These are phyloP conservation scores for Chlorella sp. DNA, from an alignment of 139 green algal species.

Conservation along the genomic window DNA sequence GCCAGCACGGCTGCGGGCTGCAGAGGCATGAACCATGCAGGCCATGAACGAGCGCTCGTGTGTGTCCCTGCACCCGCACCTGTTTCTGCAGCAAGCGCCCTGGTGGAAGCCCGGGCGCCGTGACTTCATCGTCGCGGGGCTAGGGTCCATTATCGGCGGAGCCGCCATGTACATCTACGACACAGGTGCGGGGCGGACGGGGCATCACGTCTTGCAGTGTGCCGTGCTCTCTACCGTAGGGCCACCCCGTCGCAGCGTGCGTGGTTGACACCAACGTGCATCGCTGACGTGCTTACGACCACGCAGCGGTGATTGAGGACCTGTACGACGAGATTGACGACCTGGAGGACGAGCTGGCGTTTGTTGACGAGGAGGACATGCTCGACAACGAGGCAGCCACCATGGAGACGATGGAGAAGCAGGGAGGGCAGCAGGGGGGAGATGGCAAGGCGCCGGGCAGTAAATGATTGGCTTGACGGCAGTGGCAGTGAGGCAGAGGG, in stretches of 20 bases:
- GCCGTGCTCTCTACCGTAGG: no score
- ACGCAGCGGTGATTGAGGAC: slow-evolving; percentile 27
- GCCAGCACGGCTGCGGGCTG: no score
- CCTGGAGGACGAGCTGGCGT: slow-evolving; percentile 33
- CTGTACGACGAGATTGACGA: slow-evolving; percentile 29
- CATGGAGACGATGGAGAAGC: slow-evolving; percentile 15
- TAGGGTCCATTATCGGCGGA: slow-evolving; percentile 47
- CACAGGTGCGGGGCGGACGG: slow-evolving; percentile 36
- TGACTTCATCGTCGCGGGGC: slow-evolving; percentile 43
- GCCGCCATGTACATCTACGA: slow-evolving; percentile 52
- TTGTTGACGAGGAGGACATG: slow-evolving; percentile 24
- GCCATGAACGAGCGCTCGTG: no score
- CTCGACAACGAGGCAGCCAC: slow-evolving; percentile 11
- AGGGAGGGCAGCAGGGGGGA: background rate
- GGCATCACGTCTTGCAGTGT: no score
- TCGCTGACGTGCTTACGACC: no score
- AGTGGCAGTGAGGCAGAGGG: no score
- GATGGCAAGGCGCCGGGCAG: no score
- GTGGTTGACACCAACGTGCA: no score
- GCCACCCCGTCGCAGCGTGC: no score
- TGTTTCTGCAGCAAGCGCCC: background rate
- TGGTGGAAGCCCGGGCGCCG: slow-evolving; percentile 43
- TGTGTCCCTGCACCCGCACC: no score
- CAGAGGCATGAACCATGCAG: no score
- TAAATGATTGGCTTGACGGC: no score